Conservation (phyloP, 129 eudicot genomes). For the Helianthus tuberosus region DNA sequence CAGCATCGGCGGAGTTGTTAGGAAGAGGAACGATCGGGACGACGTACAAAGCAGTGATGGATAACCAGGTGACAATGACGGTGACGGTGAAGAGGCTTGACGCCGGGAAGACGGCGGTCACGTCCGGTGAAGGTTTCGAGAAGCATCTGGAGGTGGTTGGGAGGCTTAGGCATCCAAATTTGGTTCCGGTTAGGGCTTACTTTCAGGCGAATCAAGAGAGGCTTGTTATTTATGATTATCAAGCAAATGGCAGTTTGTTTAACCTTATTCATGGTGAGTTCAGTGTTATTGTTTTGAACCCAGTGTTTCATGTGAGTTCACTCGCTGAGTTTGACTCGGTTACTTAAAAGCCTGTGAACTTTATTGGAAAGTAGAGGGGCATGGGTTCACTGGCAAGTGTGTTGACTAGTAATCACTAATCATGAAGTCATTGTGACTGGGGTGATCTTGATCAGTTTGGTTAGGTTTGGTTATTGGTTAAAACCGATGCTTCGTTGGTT, state of each 20-base stretch:
- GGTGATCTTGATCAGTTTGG: too few relatives aligned
- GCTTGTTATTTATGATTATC: conserved; percentile 73
- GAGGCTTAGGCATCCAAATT: conserved; percentile 71
- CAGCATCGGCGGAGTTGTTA: conserved; percentile 86
- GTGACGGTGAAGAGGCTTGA: conserved; percentile 75
- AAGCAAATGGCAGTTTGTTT: conserved; percentile 83
- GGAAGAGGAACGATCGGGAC: conserved; percentile 92
- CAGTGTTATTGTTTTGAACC: conserved; percentile 14
- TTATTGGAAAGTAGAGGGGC: conserved; percentile 18
- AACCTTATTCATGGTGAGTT: conserved; percentile 79
- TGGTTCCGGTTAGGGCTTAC: conserved; percentile 80
- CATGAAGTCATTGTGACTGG: conserved; percentile 27
- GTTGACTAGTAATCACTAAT: conserved; percentile 25
- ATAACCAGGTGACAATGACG: conserved; percentile 50
- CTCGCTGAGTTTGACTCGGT: conserved; percentile 32
- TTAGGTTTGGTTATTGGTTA: too few relatives aligned
- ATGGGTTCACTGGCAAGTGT: conserved; percentile 12
- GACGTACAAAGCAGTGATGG: conserved; percentile 80
- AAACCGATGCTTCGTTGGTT: too few relatives aligned
- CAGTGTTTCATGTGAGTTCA: conserved; percentile 21
- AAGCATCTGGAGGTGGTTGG: conserved; percentile 73
- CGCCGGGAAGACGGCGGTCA: conserved; percentile 60
- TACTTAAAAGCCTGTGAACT: conserved; percentile 22
- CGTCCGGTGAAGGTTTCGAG: conserved; percentile 67
- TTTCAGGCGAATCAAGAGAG: conserved; percentile 81